Conservation (phyloP, 306 rosid genomes). For the Cicer chorassanicum region DNA sequence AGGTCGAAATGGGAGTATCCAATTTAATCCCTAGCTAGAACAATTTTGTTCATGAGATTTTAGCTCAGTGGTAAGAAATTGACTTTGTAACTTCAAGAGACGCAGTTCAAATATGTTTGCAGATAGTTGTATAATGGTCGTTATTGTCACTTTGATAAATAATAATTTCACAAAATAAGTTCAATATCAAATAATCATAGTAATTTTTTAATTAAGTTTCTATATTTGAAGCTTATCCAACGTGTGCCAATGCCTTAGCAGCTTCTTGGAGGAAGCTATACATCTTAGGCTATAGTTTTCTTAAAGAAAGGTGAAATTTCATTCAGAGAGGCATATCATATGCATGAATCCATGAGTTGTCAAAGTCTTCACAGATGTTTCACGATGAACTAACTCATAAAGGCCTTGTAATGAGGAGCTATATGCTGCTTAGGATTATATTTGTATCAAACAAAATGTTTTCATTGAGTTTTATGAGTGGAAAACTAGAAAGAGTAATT, state of each 20-base stretch:
- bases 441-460: not conserved
- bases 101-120: not conserved
- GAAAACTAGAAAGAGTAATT: not conserved
- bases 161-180: not conserved
- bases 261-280: not conserved
- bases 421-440: not conserved
- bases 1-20: not conserved
- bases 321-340: not conserved
- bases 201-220: not conserved
- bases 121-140: not conserved
- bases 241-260: not conserved
- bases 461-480: not conserved
- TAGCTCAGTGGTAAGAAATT: not conserved
- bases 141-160: not conserved
- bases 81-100: not conserved
- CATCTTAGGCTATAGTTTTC: not conserved
- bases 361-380: slow-evolving; percentile 1
- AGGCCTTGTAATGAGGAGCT: not conserved
- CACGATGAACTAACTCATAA: slow-evolving; percentile 3
- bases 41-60: not conserved
- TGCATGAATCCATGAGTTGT: not conserved
- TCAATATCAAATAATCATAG: not conserved
- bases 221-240: not conserved
- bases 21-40: not conserved
- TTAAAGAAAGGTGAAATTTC: not conserved